Conservation (phyloP, 495 filamentous ascomycete genomes). For the Penicillium soppii region DNA sequence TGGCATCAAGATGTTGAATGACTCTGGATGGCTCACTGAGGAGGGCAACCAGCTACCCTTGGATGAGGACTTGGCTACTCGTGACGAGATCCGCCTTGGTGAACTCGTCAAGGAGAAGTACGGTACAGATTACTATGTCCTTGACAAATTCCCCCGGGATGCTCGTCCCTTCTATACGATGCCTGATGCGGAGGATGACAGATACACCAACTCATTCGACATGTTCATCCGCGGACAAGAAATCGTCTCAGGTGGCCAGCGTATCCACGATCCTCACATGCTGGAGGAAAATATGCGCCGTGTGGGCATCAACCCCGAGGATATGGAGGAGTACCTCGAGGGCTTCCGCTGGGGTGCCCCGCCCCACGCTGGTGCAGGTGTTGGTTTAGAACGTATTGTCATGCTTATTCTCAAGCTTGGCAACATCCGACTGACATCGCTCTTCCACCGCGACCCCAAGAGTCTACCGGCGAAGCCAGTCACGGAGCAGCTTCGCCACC, state of each 20-base stretch:
- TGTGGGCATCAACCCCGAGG: conserved; percentile 68
- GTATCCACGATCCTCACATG: conserved; percentile 77
- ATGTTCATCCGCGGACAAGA: conserved; percentile 95
- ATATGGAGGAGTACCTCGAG: conserved; percentile 85
- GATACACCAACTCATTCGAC: conserved; percentile 87
- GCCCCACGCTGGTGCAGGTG: conserved; percentile 86
- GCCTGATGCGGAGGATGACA: conserved; percentile 71
- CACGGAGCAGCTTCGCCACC: conserved; percentile 62
- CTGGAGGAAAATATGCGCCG: conserved; percentile 76
- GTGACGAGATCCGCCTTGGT: conserved; percentile 85
- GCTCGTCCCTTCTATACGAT: conserved; percentile 95
- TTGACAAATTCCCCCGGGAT: conserved; percentile 86
- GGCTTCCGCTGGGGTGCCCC: conserved; percentile 87
- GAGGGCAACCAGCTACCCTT: conserved; percentile 66
- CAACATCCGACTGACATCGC: conserved; percentile 82
- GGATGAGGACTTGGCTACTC: conserved; percentile 76
- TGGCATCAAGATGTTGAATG: conserved; percentile 75
- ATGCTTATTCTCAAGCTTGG: conserved; percentile 82
- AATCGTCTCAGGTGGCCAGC: conserved; percentile 87
- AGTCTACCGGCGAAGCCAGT: conserved; percentile 62
- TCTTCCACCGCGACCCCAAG: conserved; percentile 84
- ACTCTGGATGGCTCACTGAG: conserved; percentile 76
- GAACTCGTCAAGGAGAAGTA: conserved; percentile 81
- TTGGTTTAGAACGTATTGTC: conserved; percentile 82
- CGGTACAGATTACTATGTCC: conserved; percentile 86